Evolutionary conservation across 805 yeast species (phyloP), one percentile per base, ranked within the genome.

Genomic region (Candida qinlingensis): DNA sequence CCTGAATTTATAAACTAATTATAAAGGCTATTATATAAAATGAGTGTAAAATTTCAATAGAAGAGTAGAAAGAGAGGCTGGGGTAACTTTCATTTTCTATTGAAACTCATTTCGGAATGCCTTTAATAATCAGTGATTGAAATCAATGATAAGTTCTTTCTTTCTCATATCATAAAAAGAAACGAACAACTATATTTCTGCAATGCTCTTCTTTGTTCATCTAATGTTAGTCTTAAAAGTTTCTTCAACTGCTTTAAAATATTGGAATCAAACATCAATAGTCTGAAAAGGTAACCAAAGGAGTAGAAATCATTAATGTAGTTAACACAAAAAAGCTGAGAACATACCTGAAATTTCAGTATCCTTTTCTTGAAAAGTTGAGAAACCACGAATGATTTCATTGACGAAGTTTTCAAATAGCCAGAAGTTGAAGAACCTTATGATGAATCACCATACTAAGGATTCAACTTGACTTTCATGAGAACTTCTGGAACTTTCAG

Each of bases 111-210:
- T 31, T n/a, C 7, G 37, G 11, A 27, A 19, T 33, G 37, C 33
- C 44, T 27, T 41, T 27, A 9, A 10, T 7, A 41, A 41, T 41
- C n/a, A 35, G n/a, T 35, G 30, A 27, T 13, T 25, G 19, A 33
- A 41, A 33, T 41, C 30, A 31, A 25, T 34, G 35, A 40, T 8
- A 29, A 12, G 25, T 8, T 29, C 36, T 34, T 13, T 13, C 45
- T 39, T 39, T 44, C 47, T 44, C 47, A 33, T 44, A 8, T 44
- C 47, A 44, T 33, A 28, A 44, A 44, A 44, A 39, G 47, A 39
- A 44, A 31, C 19, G 29, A 42, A 30, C 12, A 41, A 41, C 38
- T 41, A 41, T 41, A 28, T 28, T 30, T 8, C 19, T 19, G 19
- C 19, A 26, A 11, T 33, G 35, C 44, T 41, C 44, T 42, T 41